Evolutionary conservation across 331 rosid species (phyloP), one percentile per base, ranked within the genome.

Genomic region (Dryas integrifolia): DNA sequence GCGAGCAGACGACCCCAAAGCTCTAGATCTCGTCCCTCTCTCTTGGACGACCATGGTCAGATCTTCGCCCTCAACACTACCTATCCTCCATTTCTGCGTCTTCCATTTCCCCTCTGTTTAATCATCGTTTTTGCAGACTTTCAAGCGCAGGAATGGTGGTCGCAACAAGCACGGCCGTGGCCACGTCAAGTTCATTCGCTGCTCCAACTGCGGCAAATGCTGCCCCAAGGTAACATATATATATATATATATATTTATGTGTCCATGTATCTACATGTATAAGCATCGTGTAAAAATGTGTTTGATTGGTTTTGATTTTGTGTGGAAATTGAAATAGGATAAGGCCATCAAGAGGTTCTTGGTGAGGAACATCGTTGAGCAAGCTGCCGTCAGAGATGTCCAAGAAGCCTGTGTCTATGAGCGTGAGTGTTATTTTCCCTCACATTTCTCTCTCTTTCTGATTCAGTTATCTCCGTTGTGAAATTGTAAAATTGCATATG

Each of bases 191-290:
- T 92, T 92, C 84, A 90, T 92, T 21, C 90, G 96, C 24, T 92
- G 98, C 83, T 93, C 98, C 62, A 93, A 93, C 82, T 93, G 98
- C 61, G 98, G 98, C 46, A 93, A 91, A 77, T 94, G 97, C 85
- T 94, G 97, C 60, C 96, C 98, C 0, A 91, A 89, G 97, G 96
- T 90, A 63, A 58, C 3, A 65, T 21, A 4, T 6, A 45, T 21
- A 44, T 0, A 11, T 7, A 7, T 39, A 7, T 39, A 62, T 15
- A 43, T 18, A 4, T 14, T 1, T 59, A 11, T 39, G 1, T 5
- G 10, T 35, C 16, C 11, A 2, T 7, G 5, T 50, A 40, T 56
- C 55, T 72, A 46, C 41, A 49, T 35, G 10, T 8, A 18, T 55
- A 5, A 13, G 47, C 35, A 51, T 48, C 5, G 16, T 58, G 13